phyloP scores from a whole-genome alignment of 495 filamentous ascomycete genomes.

The Penicillium parvum region DNA sequence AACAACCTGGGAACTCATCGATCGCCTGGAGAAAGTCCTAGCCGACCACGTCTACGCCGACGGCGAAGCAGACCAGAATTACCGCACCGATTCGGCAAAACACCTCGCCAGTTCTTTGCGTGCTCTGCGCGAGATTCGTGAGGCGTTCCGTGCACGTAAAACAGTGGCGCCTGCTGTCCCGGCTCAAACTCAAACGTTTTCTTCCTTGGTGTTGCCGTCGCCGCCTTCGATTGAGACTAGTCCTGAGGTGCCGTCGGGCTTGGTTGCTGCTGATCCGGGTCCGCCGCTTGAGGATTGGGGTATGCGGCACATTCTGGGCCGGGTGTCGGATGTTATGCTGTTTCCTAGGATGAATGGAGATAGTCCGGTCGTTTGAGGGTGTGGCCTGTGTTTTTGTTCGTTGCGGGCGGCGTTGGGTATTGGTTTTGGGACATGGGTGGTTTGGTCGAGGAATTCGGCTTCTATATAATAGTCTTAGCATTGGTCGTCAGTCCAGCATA shows the following conservation, averaged over 20 bases:
- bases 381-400: not conserved
- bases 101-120: conserved; percentile 39
- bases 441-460: too few relatives aligned
- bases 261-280: not conserved
- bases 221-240: conserved; percentile 21
- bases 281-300: conserved; percentile 16
- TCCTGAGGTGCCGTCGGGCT: conserved; percentile 8
- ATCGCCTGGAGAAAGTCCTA: conserved; percentile 37
- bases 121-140: conserved; percentile 37
- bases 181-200: conserved; percentile 7
- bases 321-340: conserved; percentile 42
- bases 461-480: too few relatives aligned
- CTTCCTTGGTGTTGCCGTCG: conserved; percentile 23
- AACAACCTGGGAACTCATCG: conserved; percentile 36
- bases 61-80: conserved; percentile 25
- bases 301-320: conserved; percentile 29
- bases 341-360: conserved; percentile 35
- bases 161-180: not conserved
- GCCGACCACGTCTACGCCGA: conserved; percentile 41
- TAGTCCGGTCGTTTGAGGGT: conserved; percentile 6
- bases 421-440: too few relatives aligned
- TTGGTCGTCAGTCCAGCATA: too few relatives aligned
- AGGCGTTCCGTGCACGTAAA: conserved; percentile 29
- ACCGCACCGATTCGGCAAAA: conserved; percentile 36
- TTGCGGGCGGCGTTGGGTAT: not conserved